Evolutionary conservation across 1,284 basidiomycete genomes (phyloP).

Genomic region (Uromyces viciae-fabae): DNA sequence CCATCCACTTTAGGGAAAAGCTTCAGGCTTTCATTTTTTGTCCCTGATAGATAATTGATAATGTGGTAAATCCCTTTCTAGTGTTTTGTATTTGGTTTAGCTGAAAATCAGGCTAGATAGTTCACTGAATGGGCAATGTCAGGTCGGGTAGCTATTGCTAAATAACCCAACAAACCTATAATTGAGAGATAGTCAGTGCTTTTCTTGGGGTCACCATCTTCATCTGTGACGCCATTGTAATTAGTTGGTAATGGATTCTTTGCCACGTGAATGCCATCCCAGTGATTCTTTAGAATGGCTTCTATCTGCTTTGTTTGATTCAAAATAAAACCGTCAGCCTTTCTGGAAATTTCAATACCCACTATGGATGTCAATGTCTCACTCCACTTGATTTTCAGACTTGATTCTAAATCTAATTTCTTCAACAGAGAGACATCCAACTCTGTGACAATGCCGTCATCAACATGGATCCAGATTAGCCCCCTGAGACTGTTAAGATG

Average conservation of each 20-base stretch:
- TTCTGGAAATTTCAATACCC: not conserved
- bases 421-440: not conserved
- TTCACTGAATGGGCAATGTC: constrained; percentile 11
- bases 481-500: not conserved
- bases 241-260: not conserved
- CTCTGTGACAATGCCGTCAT: not conserved
- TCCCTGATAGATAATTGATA: not conserved
- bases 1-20: not conserved
- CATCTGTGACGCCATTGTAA: not conserved
- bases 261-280: not conserved
- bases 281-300: not conserved
- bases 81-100: not conserved
- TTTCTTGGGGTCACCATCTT: not conserved
- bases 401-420: not conserved
- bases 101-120: not conserved
- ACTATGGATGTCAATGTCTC: not conserved
- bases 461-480: constrained; percentile 17
- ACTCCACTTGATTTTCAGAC: not conserved
- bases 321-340: not conserved
- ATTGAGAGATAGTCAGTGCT: not conserved
- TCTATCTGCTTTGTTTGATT: not conserved
- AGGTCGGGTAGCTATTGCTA: not conserved
- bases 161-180: not conserved
- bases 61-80: constrained; percentile 1
- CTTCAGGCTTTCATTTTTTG: not conserved